A percentile compares a stretch with the other conserved stretches of the same genome.
phyloP scores from a whole-genome alignment of 345 rosid genomes.

The Combretum micranthum region DNA sequence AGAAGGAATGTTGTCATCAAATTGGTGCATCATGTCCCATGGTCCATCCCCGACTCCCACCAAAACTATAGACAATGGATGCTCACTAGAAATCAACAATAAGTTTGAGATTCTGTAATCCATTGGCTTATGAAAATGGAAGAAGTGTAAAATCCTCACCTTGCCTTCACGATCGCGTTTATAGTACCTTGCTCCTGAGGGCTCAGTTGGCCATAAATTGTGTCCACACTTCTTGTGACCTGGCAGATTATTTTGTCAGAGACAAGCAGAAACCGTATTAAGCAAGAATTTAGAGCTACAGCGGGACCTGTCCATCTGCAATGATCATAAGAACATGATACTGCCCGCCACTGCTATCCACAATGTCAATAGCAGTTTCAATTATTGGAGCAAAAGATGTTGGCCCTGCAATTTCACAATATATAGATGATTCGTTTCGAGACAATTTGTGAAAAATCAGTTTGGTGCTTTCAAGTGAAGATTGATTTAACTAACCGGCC shows the following conservation, averaged over 20 bases:
- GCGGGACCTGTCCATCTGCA: slow-evolving; percentile 45
- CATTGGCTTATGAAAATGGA: neutral
- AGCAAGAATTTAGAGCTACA: neutral
- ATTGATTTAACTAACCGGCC: slow-evolving; percentile 18
- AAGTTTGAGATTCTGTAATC: neutral
- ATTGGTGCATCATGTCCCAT: slow-evolving; percentile 52
- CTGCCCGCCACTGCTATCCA: slow-evolving; percentile 44
- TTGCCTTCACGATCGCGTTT: slow-evolving; percentile 46
- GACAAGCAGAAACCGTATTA: neutral
- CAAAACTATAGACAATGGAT: slow-evolving; percentile 43
- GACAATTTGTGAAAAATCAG: neutral
- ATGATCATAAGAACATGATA: slow-evolving; percentile 54
- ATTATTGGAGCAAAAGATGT: slow-evolving; percentile 52
- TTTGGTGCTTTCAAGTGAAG: neutral
- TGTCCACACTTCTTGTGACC: slow-evolving; percentile 53
- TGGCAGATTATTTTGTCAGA: slow-evolving; percentile 5
- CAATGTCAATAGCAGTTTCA: slow-evolving; percentile 37
- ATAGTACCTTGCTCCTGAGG: slow-evolving; percentile 41
- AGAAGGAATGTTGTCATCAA: slow-evolving; percentile 47
- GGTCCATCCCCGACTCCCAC: slow-evolving; percentile 66
- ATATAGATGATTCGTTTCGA: neutral
- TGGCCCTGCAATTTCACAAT: slow-evolving; percentile 28
- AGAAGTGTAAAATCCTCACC: slow-evolving; percentile 11
- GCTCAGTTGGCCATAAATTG: slow-evolving; percentile 26
- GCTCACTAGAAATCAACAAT: slow-evolving; percentile 20